Percentiles rank a stretch among this genome's conserved stretches.
Conservation (phyloP, 805 yeast genomes). For the Candida oleophila region DNA sequence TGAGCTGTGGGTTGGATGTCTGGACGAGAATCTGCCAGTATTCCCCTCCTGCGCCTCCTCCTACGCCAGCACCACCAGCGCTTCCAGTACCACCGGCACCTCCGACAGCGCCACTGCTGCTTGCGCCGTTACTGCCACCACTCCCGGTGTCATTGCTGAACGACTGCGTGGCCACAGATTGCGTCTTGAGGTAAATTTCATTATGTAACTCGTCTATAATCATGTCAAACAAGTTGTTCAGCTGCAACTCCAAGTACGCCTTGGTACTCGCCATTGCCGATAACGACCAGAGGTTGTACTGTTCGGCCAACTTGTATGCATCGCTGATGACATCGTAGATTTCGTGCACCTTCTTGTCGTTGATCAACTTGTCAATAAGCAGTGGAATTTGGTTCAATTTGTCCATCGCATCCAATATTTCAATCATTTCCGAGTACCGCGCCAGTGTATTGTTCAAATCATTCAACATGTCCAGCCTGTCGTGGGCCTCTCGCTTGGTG, state of each 20-base stretch:
- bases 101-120: background rate
- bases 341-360: slow-evolving; percentile 65
- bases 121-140: slow-evolving; percentile 12
- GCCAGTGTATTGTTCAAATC: slow-evolving; percentile 66
- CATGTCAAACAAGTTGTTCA: slow-evolving; percentile 62
- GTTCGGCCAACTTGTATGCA: slow-evolving; percentile 45
- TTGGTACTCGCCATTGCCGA: slow-evolving; percentile 52
- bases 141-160: slow-evolving; percentile 6
- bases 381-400: slow-evolving; percentile 58
- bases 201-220: slow-evolving; percentile 74
- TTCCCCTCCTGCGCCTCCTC: background rate
- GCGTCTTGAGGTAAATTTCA: slow-evolving; percentile 58
- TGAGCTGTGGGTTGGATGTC: slow-evolving; percentile 33
- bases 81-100: background rate
- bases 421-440: slow-evolving; percentile 66
- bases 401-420: slow-evolving; percentile 66
- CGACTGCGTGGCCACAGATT: slow-evolving; percentile 3
- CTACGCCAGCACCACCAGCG: background rate
- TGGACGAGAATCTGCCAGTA: slow-evolving; percentile 24
- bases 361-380: slow-evolving; percentile 62
- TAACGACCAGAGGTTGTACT: slow-evolving; percentile 56
- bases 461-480: slow-evolving; percentile 53
- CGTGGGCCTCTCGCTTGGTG: slow-evolving; percentile 50
- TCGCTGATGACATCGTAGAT: slow-evolving; percentile 57
- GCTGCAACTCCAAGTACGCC: slow-evolving; percentile 53